Evolutionary conservation across 345 rosid genomes (phyloP), one percentile per base, ranked within the genome.

Genomic region (Pseudoturritis turrita): DNA sequence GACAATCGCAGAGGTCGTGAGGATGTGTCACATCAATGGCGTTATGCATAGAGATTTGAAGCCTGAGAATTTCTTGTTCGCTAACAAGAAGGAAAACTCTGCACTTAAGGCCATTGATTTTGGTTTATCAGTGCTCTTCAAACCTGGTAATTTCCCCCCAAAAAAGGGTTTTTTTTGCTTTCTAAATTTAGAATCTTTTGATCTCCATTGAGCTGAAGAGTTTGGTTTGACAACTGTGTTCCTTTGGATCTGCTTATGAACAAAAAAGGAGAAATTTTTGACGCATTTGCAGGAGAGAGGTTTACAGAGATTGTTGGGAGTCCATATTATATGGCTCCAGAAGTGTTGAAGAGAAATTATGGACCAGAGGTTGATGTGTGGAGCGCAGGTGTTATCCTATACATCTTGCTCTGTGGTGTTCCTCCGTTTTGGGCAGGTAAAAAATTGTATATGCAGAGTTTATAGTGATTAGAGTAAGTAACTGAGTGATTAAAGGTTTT

Each of bases 31-130:
- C 46, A 77, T 77, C 43, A 90, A 89, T 57, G 98, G 98, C 0
- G 98, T 94, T n/a, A 93, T 93, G 90, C 98, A 90, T 74, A 81
- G 98, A 33, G 98, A 93, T 56, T 79, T 93, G 82, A 93, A 94
- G 85, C 98, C 98, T 12, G 98, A 94, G 82, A 94, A 94, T 70
- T 94, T 94, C 79, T 70, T 94, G 76, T 89, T 90, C 65, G 91
- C 96, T 19, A 89, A 86, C 51, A 94, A 94, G 86, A 94, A 94
- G 85, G 98, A 94, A 84, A 75, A 83, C 71, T 82, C 97, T n/a
- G 82, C 84, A 3, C 89, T 94, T 0, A 94, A 91, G 55, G 98
- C 92, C 22, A 94, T 94, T 77, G 98, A 89, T 80, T 94, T 94
- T 61, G 98, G 98, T 2, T 75, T 94, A 54, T 94, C 97, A 3